Conservation (phyloP, 495 filamentous ascomycete genomes). For the Oidiodendron maius region DNA sequence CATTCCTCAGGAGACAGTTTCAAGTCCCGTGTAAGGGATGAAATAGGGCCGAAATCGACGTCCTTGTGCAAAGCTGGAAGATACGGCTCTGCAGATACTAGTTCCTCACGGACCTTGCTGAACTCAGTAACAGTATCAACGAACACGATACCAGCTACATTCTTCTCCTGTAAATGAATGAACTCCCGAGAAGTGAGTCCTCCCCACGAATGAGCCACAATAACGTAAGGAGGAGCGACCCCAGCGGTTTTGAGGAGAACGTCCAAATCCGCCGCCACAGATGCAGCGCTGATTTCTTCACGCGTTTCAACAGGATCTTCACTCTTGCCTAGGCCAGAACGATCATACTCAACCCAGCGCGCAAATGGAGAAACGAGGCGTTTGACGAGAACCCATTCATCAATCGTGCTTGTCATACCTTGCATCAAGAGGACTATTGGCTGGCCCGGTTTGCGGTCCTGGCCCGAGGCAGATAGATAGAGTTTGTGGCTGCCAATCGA, state of each 20-base stretch:
- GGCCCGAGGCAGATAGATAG: slow-evolving; percentile 4
- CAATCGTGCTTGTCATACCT: background rate
- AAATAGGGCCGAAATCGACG: too few species aligned
- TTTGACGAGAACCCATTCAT: slow-evolving; percentile 3
- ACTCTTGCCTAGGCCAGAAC: slow-evolving; percentile 4
- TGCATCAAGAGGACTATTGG: slow-evolving; percentile 4
- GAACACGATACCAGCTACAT: slow-evolving; percentile 13
- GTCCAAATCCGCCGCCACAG: slow-evolving; percentile 6
- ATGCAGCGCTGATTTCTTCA: background rate
- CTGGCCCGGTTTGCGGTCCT: background rate
- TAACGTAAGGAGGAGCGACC: slow-evolving; percentile 8
- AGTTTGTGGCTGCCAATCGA: slow-evolving; percentile 14
- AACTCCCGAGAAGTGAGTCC: slow-evolving; percentile 11
- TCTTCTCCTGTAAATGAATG: background rate
- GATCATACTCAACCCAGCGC: slow-evolving; percentile 9
- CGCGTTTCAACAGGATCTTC: background rate
- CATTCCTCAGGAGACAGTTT: slow-evolving; percentile 15
- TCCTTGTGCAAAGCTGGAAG: slow-evolving; percentile 8
- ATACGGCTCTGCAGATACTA: slow-evolving; percentile 1
- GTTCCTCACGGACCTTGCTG: too few species aligned
- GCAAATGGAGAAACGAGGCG: background rate
- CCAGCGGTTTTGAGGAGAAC: slow-evolving; percentile 1
- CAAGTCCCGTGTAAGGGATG: too few species aligned
- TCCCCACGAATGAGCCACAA: slow-evolving; percentile 11
- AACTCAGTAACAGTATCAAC: slow-evolving; percentile 3